Base-by-base conservation (phyloP, 2,329 filamentous ascomycete genomes). In the Scedosporium dehoogii region DNA sequence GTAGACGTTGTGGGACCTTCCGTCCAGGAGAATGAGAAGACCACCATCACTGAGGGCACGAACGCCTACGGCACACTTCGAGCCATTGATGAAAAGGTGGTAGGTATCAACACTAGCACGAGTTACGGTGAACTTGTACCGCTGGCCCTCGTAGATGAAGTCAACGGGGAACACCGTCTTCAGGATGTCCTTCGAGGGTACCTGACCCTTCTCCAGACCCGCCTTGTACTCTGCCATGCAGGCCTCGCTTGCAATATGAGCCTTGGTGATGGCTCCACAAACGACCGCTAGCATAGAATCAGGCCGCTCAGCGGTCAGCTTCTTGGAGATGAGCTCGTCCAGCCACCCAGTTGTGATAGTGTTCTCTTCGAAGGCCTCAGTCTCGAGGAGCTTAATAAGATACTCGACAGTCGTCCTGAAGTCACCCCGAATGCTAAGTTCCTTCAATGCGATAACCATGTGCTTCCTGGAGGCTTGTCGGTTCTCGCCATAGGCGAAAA, bases 311-410 rank as follows among this genome's bases (percentile, higher is more conserved):
- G 93, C 94, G 51, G 94, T 99, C 69, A 99, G 81, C 75, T 94
- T 96, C 77, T 97, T 97, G 64, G 93, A 92, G 75, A 99, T 99
- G 65, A 99, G 86, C 84, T 99, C 92, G 73, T 99, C 94, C 55
- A 99, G 84, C 94, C 94, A 99, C 70, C 93, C 94, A 18, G 94
- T 99, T 42, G 94, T 97, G 74, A 99, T 99, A 67, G 94, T 99
- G 81, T 99, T 99, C 65, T 96, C 92, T 78, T 97, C 93, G 73
- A 99, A 99, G 64, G 92, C 94, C 66, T 96, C 93, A 0, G 96
- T 99, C 79, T 99, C 94, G 56, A 99, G 85, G 67, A 99, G 85
- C 83, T 99, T 99, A 78, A 99, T 97, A 67, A 99, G 85, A 74
- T 99, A 99, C 76, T 99, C 94, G 62, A 99, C 93, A 1, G 94